phyloP scores from a whole-genome alignment of 2,329 filamentous ascomycete genomes.

The Stagonosporopsis vannaccii region DNA sequence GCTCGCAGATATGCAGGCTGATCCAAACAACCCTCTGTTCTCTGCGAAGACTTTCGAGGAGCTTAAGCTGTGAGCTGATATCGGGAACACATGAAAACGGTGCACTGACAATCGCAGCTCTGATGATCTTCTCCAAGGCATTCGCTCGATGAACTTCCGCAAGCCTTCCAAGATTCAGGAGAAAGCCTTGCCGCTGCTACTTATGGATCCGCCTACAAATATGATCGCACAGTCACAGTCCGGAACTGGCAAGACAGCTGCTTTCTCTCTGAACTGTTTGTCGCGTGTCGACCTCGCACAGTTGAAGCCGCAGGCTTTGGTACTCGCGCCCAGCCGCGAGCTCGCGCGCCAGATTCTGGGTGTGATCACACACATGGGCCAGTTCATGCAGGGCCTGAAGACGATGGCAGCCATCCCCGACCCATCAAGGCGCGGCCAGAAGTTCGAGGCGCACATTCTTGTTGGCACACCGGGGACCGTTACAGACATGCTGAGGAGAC shows the following conservation, averaged over 20 bases:
- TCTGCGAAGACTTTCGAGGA: constrained; percentile 86
- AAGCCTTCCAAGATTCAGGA: constrained; percentile 99
- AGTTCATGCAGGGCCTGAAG: constrained; percentile 77
- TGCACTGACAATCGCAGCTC: constrained; percentile 28
- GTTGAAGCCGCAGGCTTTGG: constrained; percentile 80
- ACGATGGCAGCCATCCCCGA: constrained; percentile 86
- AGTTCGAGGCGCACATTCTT: constrained; percentile 78
- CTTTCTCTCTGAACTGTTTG: constrained; percentile 91
- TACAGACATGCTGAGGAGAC: constrained; percentile 81
- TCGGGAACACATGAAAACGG: background rate
- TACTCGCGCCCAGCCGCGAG: constrained; percentile 91
- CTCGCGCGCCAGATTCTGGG: constrained; percentile 92
- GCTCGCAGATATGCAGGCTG: constrained; percentile 85
- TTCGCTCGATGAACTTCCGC: constrained; percentile 87
- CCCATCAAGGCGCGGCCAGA: constrained; percentile 70
- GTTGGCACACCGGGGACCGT: constrained; percentile 95
- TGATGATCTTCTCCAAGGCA: constrained; percentile 61
- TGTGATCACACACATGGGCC: constrained; percentile 83
- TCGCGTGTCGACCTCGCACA: constrained; percentile 80
- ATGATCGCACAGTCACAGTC: constrained; percentile 99
- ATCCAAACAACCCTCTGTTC: constrained; percentile 85
- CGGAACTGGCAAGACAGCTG: constrained; percentile 96
- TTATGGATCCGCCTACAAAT: constrained; percentile 85
- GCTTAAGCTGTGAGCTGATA: constrained; percentile 73
- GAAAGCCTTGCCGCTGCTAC: constrained; percentile 86